Evolutionary conservation across 164 flowering plant genomes (phyloP), one percentile per base, ranked within the genome.

Genomic region (Macadamia integrifolia): DNA sequence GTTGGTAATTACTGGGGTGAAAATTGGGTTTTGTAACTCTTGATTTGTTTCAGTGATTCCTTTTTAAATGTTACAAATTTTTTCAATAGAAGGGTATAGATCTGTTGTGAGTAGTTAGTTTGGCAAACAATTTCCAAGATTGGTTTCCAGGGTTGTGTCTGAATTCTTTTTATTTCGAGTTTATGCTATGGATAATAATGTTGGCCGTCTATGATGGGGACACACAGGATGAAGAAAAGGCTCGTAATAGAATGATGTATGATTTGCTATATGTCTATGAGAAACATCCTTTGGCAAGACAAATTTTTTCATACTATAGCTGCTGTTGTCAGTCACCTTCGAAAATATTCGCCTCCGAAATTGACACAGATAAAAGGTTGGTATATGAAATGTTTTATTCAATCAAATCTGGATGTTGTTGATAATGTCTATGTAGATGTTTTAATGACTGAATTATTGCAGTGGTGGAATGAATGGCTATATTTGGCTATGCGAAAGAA

Each of bases 401-500:
- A 23, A 44, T 56, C n/a, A 56, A 29, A 28, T 29, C 32, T 69
- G 17, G 57, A 9, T 72, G 32, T 50, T 58, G 58, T 13, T 17
- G 17, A 30, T 32, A 62, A 15, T 58, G 53, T 12, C 48, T 61
- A 35, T 23, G n/a, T 9, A 65, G 13, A 46, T 23, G 30, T 71
- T 65, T 44, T 63, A 23, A 62, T 28, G 52, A 44, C 23, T 48
- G 61, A 44, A 49, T 61, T 76, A 48, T 57, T 81, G 58, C 88
- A 94, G 99, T 72, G 89, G 81, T 74, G 97, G 94, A 70, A 94
- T 94, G 99, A 92, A 89, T 80, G 99, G 99, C 59, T 94, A 49
- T 60, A 74, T 94, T 52, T 88, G 86, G 86, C 68, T 89, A 61
- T 71, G 76, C 70, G 85, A 79, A 78, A 88, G 99, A 81, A 94